These are phyloP conservation scores for Globisporangium irregulare DNA, from an alignment of 352 stramenopile genomes.

Conservation along the genomic window DNA sequence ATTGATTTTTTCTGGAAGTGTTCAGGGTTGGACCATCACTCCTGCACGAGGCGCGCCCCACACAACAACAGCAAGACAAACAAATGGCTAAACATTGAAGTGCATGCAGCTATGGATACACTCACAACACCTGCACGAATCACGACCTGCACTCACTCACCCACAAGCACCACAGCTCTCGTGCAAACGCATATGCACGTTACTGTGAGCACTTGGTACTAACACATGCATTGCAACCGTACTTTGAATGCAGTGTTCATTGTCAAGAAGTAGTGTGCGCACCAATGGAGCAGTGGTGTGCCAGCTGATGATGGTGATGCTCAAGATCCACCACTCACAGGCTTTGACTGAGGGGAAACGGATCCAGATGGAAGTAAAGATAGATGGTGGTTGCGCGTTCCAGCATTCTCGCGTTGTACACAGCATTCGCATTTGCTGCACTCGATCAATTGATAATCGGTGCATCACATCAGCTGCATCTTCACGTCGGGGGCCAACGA, in stretches of 20 bases:
- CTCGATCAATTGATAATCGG: no score
- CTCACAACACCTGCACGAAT: neutral
- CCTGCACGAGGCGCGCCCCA: neutral
- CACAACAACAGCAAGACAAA: neutral
- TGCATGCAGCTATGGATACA: neutral
- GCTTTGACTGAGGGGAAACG: neutral
- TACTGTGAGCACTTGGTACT: neutral
- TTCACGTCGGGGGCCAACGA: neutral
- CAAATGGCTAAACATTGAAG: slow-evolving; percentile 7
- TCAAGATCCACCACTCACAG: neutral
- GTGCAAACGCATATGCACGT: neutral
- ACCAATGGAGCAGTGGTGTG: neutral
- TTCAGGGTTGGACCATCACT: neutral
- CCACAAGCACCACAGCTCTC: neutral
- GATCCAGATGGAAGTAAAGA: neutral
- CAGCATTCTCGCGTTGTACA: no score
- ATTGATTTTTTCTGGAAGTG: neutral
- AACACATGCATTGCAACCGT: neutral
- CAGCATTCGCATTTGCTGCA: no score
- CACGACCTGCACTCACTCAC: neutral
- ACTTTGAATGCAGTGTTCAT: neutral
- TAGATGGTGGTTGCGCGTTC: neutral
- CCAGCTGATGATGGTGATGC: neutral
- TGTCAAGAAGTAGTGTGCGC: neutral
- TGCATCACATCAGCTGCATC: no score